Evolutionary conservation across 2,329 filamentous ascomycete genomes (phyloP).

Genomic region (Ilyonectria mors-panacis): DNA sequence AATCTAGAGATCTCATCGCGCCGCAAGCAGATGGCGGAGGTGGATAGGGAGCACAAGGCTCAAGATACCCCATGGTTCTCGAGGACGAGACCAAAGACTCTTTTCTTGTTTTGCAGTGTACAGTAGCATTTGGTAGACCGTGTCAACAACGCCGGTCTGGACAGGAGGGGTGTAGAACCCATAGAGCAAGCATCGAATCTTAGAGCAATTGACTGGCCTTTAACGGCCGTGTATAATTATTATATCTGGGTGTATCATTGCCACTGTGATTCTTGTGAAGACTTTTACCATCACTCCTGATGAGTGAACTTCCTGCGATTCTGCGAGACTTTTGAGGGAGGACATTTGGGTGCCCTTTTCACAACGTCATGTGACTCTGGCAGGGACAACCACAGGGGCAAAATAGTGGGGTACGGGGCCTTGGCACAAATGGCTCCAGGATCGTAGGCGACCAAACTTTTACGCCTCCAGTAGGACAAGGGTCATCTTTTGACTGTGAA

Average conservation of each 20-base stretch:
- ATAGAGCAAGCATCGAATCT: slow-evolving; percentile 5
- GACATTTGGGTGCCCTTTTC: background rate
- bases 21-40: slow-evolving; percentile 12
- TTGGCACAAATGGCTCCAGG: background rate
- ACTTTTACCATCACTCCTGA: background rate
- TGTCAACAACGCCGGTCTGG: background rate
- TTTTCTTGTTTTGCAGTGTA: slow-evolving; percentile 24
- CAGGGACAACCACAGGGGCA: background rate
- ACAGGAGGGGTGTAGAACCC: background rate
- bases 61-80: slow-evolving; percentile 9
- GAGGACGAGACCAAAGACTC: background rate
- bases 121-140: background rate
- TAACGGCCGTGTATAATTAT: slow-evolving; percentile 11
- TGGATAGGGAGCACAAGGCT: slow-evolving; percentile 8
- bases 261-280: background rate
- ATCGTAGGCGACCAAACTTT: slow-evolving; percentile 6
- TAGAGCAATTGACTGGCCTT: slow-evolving; percentile 22
- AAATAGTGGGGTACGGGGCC: background rate
- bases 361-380: background rate
- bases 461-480: slow-evolving; percentile 7
- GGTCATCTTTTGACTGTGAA: slow-evolving; percentile 2
- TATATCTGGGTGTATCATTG: background rate
- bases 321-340: background rate
- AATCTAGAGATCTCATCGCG: background rate
- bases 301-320: too few relatives aligned